Conservation (phyloP, 192 early-diverging fungal genomes). For the Thamnidium elegans region DNA sequence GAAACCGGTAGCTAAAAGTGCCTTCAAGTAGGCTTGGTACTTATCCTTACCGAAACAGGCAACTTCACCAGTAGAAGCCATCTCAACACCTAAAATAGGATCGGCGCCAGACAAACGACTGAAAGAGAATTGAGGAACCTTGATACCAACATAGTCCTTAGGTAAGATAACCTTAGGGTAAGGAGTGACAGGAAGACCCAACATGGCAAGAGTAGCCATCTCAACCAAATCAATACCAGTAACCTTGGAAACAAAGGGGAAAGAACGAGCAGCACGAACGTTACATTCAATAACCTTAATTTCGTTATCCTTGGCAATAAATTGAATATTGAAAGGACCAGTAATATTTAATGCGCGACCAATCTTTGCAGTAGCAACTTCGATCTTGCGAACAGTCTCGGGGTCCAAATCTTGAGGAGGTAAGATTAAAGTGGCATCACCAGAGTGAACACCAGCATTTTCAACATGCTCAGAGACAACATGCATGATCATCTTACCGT, state of each 20-base stretch:
- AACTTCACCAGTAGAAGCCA: conserved; percentile 99
- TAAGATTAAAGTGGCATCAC: conserved; percentile 93
- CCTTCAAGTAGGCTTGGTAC: conserved; percentile 98
- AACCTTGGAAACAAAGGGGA: conserved; percentile 99
- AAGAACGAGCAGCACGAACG: conserved; percentile 92
- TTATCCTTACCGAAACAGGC: conserved; percentile 97
- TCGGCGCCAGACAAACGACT: conserved; percentile 93
- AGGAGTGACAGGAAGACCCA: conserved; percentile 73
- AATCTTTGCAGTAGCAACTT: conserved; percentile 89
- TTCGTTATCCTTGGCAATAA: conserved; percentile 99
- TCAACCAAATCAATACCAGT: conserved; percentile 95
- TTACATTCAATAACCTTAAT: conserved; percentile 99
- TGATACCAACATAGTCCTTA: conserved; percentile 89
- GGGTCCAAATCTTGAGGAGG: conserved; percentile 95
- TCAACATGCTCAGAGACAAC: conserved; percentile 97
- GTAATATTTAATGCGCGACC: conserved; percentile 92
- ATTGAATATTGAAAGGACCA: conserved; percentile 98
- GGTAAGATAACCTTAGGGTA: conserved; percentile 73
- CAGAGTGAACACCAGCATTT: conserved; percentile 98
- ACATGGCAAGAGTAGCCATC: conserved; percentile 94
- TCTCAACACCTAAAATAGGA: conserved; percentile 97
- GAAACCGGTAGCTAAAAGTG: conserved; percentile 91
- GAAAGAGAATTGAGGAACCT: conserved; percentile 98
- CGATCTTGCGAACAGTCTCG: conserved; percentile 91
- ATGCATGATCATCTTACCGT: conserved; percentile 92